phyloP scores from a whole-genome alignment of 1,284 basidiomycete species.

The Volvariella surrecta region DNA sequence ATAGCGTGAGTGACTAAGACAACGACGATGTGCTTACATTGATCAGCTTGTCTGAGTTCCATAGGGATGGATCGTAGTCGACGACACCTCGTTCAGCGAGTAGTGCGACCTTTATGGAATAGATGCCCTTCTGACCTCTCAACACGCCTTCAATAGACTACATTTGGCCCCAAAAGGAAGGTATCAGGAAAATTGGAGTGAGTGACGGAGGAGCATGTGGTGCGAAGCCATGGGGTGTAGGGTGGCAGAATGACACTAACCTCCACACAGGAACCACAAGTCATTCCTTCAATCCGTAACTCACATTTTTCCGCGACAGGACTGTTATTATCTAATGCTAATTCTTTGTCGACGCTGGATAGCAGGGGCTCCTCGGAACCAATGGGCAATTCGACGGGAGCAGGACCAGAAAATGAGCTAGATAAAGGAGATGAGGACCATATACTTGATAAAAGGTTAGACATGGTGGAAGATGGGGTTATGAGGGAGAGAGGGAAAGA shows the following conservation, averaged over 20 bases:
- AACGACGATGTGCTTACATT: constrained; percentile 41
- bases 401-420: neutral
- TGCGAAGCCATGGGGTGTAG: neutral
- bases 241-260: constrained; percentile 31
- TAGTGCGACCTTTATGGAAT: constrained; percentile 86
- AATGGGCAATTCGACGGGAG: constrained; percentile 7
- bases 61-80: constrained; percentile 78
- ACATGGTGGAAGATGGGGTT: constrained; percentile 6
- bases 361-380: constrained; percentile 14
- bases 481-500: constrained; percentile 6
- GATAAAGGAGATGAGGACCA: neutral
- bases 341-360: constrained; percentile 14
- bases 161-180: neutral
- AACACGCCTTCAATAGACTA: constrained; percentile 93
- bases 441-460: neutral
- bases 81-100: constrained; percentile 90
- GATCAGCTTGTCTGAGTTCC: constrained; percentile 76
- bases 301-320: constrained; percentile 41
- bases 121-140: constrained; percentile 77
- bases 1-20: neutral
- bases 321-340: constrained; percentile 11
- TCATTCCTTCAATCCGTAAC: constrained; percentile 85
- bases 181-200: constrained; percentile 5
- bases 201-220: neutral
- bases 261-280: constrained; percentile 86